phyloP scores from a whole-genome alignment of 129 eudicot genomes.

The Pittosporum tobira region DNA sequence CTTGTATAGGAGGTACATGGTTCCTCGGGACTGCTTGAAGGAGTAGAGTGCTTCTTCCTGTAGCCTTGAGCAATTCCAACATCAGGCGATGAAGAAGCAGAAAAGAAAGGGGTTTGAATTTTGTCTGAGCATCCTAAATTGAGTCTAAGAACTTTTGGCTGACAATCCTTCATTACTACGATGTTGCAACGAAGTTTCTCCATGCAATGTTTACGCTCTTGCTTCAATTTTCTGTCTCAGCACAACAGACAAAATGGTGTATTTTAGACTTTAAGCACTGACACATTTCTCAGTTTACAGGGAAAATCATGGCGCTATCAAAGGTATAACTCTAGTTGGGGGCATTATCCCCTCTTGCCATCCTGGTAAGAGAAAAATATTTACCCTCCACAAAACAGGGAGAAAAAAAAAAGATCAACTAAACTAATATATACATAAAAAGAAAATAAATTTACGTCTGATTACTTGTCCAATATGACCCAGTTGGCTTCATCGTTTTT shows the following conservation, averaged over 20 bases:
- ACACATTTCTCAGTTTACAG: not conserved
- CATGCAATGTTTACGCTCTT: conserved; percentile 67
- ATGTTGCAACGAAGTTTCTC: conserved; percentile 78
- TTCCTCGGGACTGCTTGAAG: conserved; percentile 87
- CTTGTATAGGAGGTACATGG: conserved; percentile 45
- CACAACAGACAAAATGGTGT: conserved; percentile 9
- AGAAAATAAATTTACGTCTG: conserved; percentile 58
- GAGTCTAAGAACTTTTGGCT: conserved; percentile 75
- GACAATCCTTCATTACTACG: conserved; percentile 73
- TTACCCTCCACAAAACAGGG: not conserved
- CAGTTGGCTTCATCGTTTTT: conserved; percentile 62
- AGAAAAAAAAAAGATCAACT: not conserved
- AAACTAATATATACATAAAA: conserved; percentile 14
- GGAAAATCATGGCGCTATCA: too few relatives aligned
- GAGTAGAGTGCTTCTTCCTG: conserved; percentile 75
- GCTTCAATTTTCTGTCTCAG: conserved; percentile 62
- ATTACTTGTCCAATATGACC: conserved; percentile 98
- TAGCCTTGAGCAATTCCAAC: conserved; percentile 32
- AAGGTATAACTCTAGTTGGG: too few relatives aligned
- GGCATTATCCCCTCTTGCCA: conserved; percentile 7
- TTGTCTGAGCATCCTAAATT: conserved; percentile 46
- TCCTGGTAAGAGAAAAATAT: not conserved
- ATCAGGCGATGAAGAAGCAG: conserved; percentile 73
- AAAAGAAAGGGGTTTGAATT: conserved; percentile 66
- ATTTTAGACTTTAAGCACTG: conserved; percentile 5